Conservation (phyloP, 352 stramenopile species). For the Phytophthora constricta region DNA sequence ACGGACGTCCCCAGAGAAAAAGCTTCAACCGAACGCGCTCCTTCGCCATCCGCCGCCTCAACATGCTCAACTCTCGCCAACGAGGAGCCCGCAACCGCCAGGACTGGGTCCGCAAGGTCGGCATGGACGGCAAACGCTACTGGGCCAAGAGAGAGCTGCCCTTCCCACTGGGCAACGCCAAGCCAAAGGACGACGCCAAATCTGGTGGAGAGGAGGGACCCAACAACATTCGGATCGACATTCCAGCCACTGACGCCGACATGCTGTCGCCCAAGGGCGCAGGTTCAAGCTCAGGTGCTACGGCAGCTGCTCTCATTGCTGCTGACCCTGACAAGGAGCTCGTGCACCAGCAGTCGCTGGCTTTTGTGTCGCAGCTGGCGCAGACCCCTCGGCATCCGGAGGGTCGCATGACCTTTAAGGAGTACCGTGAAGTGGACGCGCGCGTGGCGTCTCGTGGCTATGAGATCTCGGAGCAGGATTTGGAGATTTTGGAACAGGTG, state of each 20-base stretch:
- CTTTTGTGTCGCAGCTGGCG: slow-evolving; percentile 86
- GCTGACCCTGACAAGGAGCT: slow-evolving; percentile 61
- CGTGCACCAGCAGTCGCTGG: slow-evolving; percentile 81
- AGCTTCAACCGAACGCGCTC: slow-evolving; percentile 88
- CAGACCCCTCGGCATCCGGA: slow-evolving; percentile 83
- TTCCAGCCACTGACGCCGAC: slow-evolving; percentile 45
- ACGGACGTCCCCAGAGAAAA: slow-evolving; percentile 52
- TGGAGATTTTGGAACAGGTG: slow-evolving; percentile 88
- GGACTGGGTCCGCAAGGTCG: slow-evolving; percentile 87
- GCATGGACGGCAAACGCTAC: slow-evolving; percentile 82
- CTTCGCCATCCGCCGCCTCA: slow-evolving; percentile 87
- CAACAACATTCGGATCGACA: slow-evolving; percentile 45
- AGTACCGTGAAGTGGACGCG: slow-evolving; percentile 88
- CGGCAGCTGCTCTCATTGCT: slow-evolving; percentile 8
- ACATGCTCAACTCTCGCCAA: slow-evolving; percentile 87
- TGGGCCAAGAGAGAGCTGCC: slow-evolving; percentile 79
- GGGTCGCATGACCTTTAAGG: slow-evolving; percentile 89
- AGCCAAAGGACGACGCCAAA: slow-evolving; percentile 28
- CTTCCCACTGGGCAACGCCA: slow-evolving; percentile 51
- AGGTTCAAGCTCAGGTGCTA: too few relatives aligned
- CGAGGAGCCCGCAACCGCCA: slow-evolving; percentile 80
- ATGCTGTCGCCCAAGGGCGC: slow-evolving; percentile 50
- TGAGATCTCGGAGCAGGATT: slow-evolving; percentile 88
- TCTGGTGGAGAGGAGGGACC: slow-evolving; percentile 4
- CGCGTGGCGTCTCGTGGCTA: slow-evolving; percentile 85